Base-by-base conservation (phyloP, 805 yeast species). In the Wickerhamomyces queroliae region DNA sequence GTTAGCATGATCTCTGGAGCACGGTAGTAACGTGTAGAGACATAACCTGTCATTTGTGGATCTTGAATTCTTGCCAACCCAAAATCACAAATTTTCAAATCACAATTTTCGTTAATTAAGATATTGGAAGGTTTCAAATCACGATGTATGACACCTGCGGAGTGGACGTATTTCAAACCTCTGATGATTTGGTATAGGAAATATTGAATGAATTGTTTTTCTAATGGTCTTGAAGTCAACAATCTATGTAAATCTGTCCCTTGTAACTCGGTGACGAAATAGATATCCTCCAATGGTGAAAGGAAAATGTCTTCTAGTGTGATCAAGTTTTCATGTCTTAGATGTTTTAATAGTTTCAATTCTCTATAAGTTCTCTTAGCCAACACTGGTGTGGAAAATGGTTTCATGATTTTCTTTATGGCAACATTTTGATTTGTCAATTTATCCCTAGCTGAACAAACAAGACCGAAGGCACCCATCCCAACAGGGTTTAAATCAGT, bases 1-100 rank as follows among this genome's bases (percentile, higher is more conserved):
- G 97, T 89, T 48, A 91, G 74, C 99, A 91, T 91, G 63, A 91
- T 91, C 61, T 91, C 99, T 2, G 99, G 99, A 0, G 98, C 99
- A 46, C 99, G 76, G 64, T 91, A 91, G 68, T 89, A 91, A 56
- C 99, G 66, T 4, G 99, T 91, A 5, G 95, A 83, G 15, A 91
- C 99, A 61, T 91, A 91, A 9, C 98, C 99, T 1, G 98, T 91
- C 99, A 91, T 91, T 62, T 91, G 98, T 12, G 97, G 96, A 65
- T 91, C 99, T 68, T 91, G 97, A 56, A 91, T 85, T 59, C 99
- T 76, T 25, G 98, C 98, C 44, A 91, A 70, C 18, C 99, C 99
- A 60, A 91, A 87, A 62, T 87, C 96, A 65, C 95, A 87, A 52
- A 87, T 87, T 62, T 87, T 87, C 58, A 87, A 70, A 63, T 87